Evolutionary conservation across 805 yeast species (phyloP), one percentile per base, ranked within the genome.

Genomic region (Jamesozyma gamospora): DNA sequence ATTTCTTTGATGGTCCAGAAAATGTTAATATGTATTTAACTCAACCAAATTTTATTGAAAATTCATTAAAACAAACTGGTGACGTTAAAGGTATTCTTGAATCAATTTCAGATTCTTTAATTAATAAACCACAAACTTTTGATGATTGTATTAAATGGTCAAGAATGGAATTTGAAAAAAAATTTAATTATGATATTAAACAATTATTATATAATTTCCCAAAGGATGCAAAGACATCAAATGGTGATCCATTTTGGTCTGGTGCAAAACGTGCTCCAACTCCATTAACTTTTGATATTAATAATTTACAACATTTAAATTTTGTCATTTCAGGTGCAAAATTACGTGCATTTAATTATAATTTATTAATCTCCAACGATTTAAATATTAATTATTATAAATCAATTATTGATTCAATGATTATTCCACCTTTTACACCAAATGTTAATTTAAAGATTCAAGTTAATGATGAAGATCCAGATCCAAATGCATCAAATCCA

Each of bases 71-170:
- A 64, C 95, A 87, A 60, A 77, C 85, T 51, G 90, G 94, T 28
- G 96, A 90, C 63, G 88, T 84, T 41, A 86, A 86, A 65, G 83
- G 87, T 21, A 78, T 85, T 28, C 68, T 92, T 51, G 84, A 84
- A 60, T 75, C 86, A n/a, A 80, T 92, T 41, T 61, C 83, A 32
- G 77, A 76, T 38, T 76, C 83, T 43, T 77, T 92, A 51, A 73
- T 74, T 47, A 72, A 82, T 44, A 82, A 94, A 60, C 98, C 99
- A 15, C 74, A 82, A 52, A 75, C 79, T 3, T 92, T 90, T 58
- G 95, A 87, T 51, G 95, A 92, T 56, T 90, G 97, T 67, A 79
- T 92, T 56, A 77, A 72, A 53, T 92, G 99, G 99, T 95, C 96
- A 1, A 77, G 96, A 62, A 49, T 73, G 28, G 86, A 86, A 65